These are phyloP conservation scores for Paramecium sonneborni DNA, from an alignment of 73 alveolate species.

Conservation along the genomic window DNA sequence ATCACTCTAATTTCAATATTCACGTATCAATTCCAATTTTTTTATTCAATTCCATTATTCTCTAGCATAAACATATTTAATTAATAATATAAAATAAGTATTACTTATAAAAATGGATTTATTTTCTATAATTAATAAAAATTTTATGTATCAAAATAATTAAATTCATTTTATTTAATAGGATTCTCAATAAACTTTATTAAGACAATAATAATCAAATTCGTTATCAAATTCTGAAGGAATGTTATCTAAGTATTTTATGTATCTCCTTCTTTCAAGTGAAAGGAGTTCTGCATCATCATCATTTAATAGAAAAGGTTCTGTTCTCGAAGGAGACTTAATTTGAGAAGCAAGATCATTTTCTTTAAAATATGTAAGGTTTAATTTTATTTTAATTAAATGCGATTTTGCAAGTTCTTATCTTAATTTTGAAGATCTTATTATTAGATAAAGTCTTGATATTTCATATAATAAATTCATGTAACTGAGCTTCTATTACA, in stretches of 20 bases:
- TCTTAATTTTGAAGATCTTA: not conserved
- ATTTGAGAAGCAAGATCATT: not conserved
- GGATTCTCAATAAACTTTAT: not conserved
- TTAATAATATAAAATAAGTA: too few relatives aligned
- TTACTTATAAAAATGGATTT: too few relatives aligned
- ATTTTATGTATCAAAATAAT: too few relatives aligned
- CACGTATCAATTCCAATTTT: too few relatives aligned
- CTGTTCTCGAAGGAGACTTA: not conserved
- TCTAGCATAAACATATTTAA: too few relatives aligned
- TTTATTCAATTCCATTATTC: too few relatives aligned
- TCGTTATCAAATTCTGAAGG: not conserved
- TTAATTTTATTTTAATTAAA: too few relatives aligned
- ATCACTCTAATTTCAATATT: too few relatives aligned
- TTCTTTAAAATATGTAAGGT: not conserved
- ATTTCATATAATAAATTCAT: not conserved
- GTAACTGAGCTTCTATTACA: not conserved
- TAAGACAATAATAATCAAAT: not conserved
- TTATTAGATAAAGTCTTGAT: not conserved
- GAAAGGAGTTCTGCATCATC: not conserved
- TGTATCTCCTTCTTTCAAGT: too few relatives aligned
- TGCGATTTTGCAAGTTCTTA: not conserved
- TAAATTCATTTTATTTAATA: too few relatives aligned
- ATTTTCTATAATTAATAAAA: too few relatives aligned
- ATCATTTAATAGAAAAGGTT: not conserved
- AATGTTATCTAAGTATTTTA: not conserved